Base-by-base conservation (phyloP, 148 eudicot species). In the Mesembryanthemum crystallinum region DNA sequence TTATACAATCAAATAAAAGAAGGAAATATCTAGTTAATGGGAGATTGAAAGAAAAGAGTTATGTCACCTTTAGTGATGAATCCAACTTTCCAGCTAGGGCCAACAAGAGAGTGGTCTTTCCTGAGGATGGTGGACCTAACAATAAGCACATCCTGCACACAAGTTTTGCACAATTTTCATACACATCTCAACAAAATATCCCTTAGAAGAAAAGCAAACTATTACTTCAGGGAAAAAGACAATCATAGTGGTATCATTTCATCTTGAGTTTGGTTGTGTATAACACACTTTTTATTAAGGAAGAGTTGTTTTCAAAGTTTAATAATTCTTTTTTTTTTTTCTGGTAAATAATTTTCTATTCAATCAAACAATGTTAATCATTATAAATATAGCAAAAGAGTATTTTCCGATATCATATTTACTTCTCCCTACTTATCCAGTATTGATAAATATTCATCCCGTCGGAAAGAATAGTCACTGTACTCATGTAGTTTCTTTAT, bases 51-150 rank as follows among this genome's bases (percentile, higher is more conserved):
- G 0, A 45, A 12, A 54, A 0, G 21, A 30, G 8, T 4, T 1
- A 37, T 64, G 49, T 14, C 43, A 94, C 98, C 94, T 92, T 84
- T 32, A 95, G 76, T 57, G 87, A 76, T 3, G 87, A 83, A 79
- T 95, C 97, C 75, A 95, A 74, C 70, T 91, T 92, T 64, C 97
- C 96, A 51, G 98, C 98, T n/a, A 95, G 83, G 59, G 98, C 97
- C 77, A 95, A 77, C 84, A 95, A 81, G 37, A 95, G 97, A 63
- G 96, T 86, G 45, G 98, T 95, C 81, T 95, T 94, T 52, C 98
- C 98, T 0, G 97, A 95, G 3, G 98, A 95, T 1, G 98, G 97
- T 67, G 98, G 98, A 0, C 97, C 98, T 52, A 92, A 72, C 43
- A 92, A 83, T 66, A 95, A 90, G 20, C 97, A 79, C 97, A 95